Conservation (phyloP, 1,284 basidiomycete species). For the Athelia sp. region DNA sequence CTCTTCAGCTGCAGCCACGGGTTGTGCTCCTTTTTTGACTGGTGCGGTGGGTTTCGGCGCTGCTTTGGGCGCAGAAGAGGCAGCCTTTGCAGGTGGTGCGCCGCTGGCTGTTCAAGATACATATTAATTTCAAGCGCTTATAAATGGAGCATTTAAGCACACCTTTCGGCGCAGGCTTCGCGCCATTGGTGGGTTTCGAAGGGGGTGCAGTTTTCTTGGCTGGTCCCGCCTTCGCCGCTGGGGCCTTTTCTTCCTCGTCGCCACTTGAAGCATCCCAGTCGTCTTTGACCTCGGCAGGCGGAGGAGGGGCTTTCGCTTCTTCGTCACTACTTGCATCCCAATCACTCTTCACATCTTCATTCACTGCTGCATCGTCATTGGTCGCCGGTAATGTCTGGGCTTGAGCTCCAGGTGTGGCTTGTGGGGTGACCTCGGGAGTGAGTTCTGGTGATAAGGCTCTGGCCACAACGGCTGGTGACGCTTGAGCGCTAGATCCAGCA, state of each 20-base stretch:
- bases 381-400: slow-evolving; percentile 11
- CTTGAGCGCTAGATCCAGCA: slow-evolving; percentile 28
- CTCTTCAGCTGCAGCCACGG: slow-evolving; percentile 16
- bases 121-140: neutral
- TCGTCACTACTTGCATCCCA: slow-evolving; percentile 78
- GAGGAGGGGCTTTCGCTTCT: slow-evolving; percentile 23
- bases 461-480: slow-evolving; percentile 46
- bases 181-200: slow-evolving; percentile 16
- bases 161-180: slow-evolving; percentile 17
- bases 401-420: slow-evolving; percentile 18
- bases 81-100: slow-evolving; percentile 14
- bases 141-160: neutral
- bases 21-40: slow-evolving; percentile 9
- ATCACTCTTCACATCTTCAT: slow-evolving; percentile 62
- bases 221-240: slow-evolving; percentile 2
- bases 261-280: slow-evolving; percentile 86
- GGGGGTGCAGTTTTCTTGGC: too few relatives aligned
- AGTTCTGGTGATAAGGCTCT: slow-evolving; percentile 49
- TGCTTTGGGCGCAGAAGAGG: slow-evolving; percentile 2
- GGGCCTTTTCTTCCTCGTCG: slow-evolving; percentile 48
- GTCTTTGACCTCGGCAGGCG: slow-evolving; percentile 53
- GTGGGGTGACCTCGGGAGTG: slow-evolving; percentile 25
- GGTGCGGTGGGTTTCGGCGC: slow-evolving; percentile 1
- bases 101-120: neutral
- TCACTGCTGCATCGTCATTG: slow-evolving; percentile 13